phyloP scores from a whole-genome alignment of 1,284 basidiomycete genomes.

The Neotropicomus parvogracilis region DNA sequence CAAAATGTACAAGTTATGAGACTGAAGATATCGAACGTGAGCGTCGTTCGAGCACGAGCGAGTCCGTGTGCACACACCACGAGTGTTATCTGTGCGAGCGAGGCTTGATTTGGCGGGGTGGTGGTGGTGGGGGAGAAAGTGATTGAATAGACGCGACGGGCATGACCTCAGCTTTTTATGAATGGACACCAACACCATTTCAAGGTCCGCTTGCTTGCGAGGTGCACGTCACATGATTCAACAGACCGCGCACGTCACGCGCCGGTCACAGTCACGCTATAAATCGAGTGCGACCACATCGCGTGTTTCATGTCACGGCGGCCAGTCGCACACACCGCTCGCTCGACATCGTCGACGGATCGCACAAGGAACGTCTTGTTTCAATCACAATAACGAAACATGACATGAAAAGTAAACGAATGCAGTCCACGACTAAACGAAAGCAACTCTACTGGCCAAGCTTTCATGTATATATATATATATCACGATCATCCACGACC shows the following conservation, averaged over 20 bases:
- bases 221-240: slow-evolving; percentile 31
- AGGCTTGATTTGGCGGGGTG: slow-evolving; percentile 17
- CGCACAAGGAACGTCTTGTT: too few relatives aligned
- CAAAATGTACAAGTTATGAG: slow-evolving; percentile 32
- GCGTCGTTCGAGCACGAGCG: slow-evolving; percentile 4
- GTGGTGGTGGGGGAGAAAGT: slow-evolving; percentile 33
- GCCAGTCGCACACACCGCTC: too few relatives aligned
- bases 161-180: slow-evolving; percentile 34
- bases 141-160: slow-evolving; percentile 25
- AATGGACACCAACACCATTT: slow-evolving; percentile 31
- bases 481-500: too few relatives aligned
- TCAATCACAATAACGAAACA: not conserved
- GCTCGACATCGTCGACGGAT: too few relatives aligned
- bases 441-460: not conserved
- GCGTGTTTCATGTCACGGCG: too few relatives aligned
- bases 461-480: too few relatives aligned
- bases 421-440: slow-evolving; percentile 6
- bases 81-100: slow-evolving; percentile 18
- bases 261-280: slow-evolving; percentile 27
- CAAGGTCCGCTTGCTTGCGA: slow-evolving; percentile 32
- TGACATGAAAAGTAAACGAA: slow-evolving; percentile 1
- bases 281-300: too few relatives aligned
- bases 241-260: slow-evolving; percentile 36
- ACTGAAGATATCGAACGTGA: slow-evolving; percentile 24
- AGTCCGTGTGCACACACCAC: slow-evolving; percentile 22